Base-by-base conservation (phyloP, 2,329 filamentous ascomycete species). In the Xylariomycetidae sp. region DNA sequence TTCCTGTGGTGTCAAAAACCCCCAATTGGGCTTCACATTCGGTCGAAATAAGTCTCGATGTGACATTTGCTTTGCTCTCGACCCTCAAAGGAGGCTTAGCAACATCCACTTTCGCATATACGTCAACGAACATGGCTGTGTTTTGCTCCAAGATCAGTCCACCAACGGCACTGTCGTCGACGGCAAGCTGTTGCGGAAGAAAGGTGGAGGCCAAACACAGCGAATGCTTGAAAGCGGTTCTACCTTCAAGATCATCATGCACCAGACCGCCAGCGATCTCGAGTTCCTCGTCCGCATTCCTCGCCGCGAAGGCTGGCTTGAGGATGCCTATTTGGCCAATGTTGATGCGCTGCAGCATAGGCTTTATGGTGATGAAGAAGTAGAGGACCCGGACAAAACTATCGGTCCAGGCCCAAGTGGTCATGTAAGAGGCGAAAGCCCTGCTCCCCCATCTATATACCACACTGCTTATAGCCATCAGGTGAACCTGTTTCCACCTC, bases 51-150 rank as follows among this genome's bases (percentile, higher is more conserved):
- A 60, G 1, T 48, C 58, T 28, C 71, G 75, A 20, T 92, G 85
- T 58, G 92, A 98, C 37, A 62, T 89, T 29, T 73, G 74, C 48
- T 76, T 86, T 29, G 58, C 65, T 22, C 70, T 79, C 42, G 82
- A 90, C 45, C 73, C 74, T 1, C 66, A 75, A 32, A 82, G 76
- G 55, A 75, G 85, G 26, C 74, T 98, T 39, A 96, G 90, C 66
- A 95, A 96, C 54, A 72, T 84, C n/a, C 92, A 98, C 57, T 98
- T 96, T 57, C 82, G 87, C 33, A 94, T 98, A 41, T 95, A 83
- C 53, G 71, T 95, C 48, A 98, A 93, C 49, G 68, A 79, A n/a
- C 77, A 85, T 43, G 86, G 84, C 18, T 80, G 85, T 36, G 72
- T 95, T 44, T 95, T 98, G 87, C 67, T 96, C 10, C 82, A 95